Evolutionary conservation across 352 stramenopile species (phyloP), one percentile per base, ranked within the genome.

Genomic region (Phytophthora pseudosyringae): DNA sequence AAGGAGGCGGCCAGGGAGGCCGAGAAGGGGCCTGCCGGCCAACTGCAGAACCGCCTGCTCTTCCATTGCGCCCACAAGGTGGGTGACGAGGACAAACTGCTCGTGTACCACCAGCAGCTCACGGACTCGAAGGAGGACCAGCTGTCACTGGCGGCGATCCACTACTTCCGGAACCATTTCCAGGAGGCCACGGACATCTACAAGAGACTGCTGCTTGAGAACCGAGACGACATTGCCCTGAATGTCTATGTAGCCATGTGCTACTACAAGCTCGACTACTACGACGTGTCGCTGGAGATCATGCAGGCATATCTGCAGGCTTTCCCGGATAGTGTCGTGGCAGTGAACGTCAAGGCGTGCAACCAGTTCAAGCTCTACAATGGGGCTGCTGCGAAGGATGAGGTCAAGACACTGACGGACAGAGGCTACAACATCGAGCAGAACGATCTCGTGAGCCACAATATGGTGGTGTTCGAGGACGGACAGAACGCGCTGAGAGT

Each of bases 221-320:
- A 99, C 68, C 82, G 91, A n/a, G 95, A 99, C 48, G 91, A 98
- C 59, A 87, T 99, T 13, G 96, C 96, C 29, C 82, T 99, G 7
- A 98, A 99, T 71, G 95, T 99, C 36, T 99, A 99, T 68, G 91
- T 99, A n/a, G 96, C 97, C 51, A 98, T 99, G 93, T 99, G 94
- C 67, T 98, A 99, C 75, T 99, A 99, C 93, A 99, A 99, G 64
- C 89, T 98, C 29, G 90, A 98, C 73, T 98, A 98, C 78, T 99
- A 99, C 81, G 97, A 99, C 60, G 95, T 99, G 21, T 98, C 88
- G 41, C 72, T 99, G 12, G 96, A 99, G 78, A 98, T 98, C 67
- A 92, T 99, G 59, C 89, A 97, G 43, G 93, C 97, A 12, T 99
- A 99, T 68, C 74, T 98, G 57, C 90, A 98, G 46, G 80, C 80